Conservation (phyloP, 1,139 yeast genomes). For the Taphrina wiesneri region DNA sequence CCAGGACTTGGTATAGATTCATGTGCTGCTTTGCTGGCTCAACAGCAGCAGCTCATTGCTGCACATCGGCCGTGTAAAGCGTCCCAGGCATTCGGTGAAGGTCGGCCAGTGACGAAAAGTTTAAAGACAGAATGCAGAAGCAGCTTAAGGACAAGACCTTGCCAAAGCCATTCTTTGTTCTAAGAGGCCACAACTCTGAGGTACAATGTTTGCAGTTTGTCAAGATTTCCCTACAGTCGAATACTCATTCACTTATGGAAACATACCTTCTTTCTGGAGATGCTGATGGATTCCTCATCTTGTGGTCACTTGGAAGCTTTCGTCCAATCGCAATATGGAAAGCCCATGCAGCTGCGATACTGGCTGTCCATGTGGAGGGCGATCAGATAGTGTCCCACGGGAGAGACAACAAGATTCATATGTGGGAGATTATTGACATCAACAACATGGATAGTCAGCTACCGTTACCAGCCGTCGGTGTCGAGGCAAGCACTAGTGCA, state of each 20-base stretch:
- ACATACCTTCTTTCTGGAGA: constrained; percentile 22
- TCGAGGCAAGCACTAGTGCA: background rate
- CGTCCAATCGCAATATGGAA: constrained; percentile 33
- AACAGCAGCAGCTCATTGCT: no score
- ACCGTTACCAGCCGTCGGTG: background rate
- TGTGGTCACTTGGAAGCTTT: constrained; percentile 18
- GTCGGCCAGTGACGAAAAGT: no score
- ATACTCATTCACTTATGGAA: background rate
- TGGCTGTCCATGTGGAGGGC: background rate
- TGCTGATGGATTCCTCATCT: constrained; percentile 16
- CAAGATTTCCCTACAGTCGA: no score
- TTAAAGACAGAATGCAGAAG: background rate
- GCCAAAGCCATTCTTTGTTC: constrained; percentile 23
- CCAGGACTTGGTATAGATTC: no score
- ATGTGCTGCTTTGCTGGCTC: no score
- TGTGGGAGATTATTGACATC: constrained; percentile 22
- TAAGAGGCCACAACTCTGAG: constrained; percentile 15
- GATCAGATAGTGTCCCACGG: constrained; percentile 17
- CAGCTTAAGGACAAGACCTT: background rate
- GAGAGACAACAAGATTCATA: constrained; percentile 21
- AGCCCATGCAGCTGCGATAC: constrained; percentile 23
- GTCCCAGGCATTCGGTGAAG: no score
- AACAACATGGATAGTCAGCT: background rate
- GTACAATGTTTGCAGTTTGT: constrained; percentile 3
- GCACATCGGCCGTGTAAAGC: no score